Evolutionary conservation across 495 filamentous ascomycete species (phyloP), one percentile per base, ranked within the genome.

Genomic region (Cudoniella acicularis): DNA sequence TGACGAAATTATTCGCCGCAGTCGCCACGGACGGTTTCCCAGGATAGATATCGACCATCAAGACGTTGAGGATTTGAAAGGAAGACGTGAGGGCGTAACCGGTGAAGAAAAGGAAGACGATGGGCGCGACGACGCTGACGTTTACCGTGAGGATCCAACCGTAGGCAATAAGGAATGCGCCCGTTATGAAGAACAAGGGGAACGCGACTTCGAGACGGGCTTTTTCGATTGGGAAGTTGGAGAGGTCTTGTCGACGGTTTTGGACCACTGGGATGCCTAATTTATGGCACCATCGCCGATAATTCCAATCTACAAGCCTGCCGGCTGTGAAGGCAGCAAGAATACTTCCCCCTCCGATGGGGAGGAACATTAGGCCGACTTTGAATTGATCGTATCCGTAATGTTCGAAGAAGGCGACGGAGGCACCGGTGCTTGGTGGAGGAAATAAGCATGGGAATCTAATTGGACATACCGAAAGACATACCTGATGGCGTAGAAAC

Each of bases 31-130:
- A 78, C 0, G 87, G 85, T 18, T 76, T 79, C 0, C 72, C 75
- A 0, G 83, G 83, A 59, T 85, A 84, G 2, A 90, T 72, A 63
- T 92, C 88, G 0, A 90, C 78, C 24, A 91, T 69, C 62, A 92
- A 70, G 0, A 83, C 82, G 54, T 77, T 78, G 10, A 75, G 55
- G 1, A 72, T 60, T 51, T 80, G 84, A 64, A 76, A 82, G 20
- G 78, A 74, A 0, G 74, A 78, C 0, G 81, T 78, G 11, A 84
- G 70, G 21, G 63, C 64, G 49, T 78, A 71, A 2, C 79, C 79
- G n/a, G 76, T 64, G 26, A 87, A 50, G 64, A 86, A 85, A 22
- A 82, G 77, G 10, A 87, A 60, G 3, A 86, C 72, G 11, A 84
- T 74, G 0, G 75, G 77, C 1, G 73, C 79, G 1, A 75, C 76